Conservation (phyloP, 2,329 filamentous ascomycete genomes). For the Fusarium piperis region DNA sequence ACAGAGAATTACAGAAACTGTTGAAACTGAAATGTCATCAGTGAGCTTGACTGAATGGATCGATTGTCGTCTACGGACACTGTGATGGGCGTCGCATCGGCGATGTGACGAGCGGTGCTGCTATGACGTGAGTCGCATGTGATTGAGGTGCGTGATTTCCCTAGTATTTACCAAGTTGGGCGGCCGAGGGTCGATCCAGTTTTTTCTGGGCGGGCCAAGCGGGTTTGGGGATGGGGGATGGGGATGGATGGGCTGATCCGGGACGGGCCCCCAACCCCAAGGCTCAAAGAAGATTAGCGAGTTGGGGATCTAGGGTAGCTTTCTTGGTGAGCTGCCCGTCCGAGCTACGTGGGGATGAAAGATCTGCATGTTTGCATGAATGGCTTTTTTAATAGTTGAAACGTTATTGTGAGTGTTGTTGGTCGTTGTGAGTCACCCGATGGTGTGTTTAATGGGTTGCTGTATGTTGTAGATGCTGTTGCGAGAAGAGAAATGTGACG, state of each 20-base stretch:
- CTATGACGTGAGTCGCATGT: slow-evolving; percentile 36
- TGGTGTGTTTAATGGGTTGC: not conserved
- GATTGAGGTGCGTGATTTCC: slow-evolving; percentile 34
- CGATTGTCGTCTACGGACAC: not conserved
- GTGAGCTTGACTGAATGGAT: not conserved
- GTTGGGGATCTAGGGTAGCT: not conserved
- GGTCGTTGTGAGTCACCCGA: not conserved
- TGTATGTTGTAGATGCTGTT: not conserved
- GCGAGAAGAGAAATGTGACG: not conserved
- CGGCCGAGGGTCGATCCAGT: slow-evolving; percentile 3
- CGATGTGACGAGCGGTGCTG: not conserved
- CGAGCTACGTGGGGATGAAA: not conserved
- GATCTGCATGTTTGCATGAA: not conserved
- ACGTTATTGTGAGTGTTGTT: not conserved
- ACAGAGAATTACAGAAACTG: slow-evolving; percentile 39
- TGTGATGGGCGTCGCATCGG: not conserved
- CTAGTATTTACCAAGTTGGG: slow-evolving; percentile 18
- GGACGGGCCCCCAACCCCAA: not conserved
- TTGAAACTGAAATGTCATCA: slow-evolving; percentile 12
- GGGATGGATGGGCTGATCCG: slow-evolving; percentile 22
- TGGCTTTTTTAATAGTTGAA: not conserved
- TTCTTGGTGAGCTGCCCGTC: not conserved
- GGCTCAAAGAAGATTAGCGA: slow-evolving; percentile 26
- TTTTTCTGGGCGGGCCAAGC: slow-evolving; percentile 4
- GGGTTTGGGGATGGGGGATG: not conserved